Conservation (phyloP, 345 rosid species). For the Citrus australasica region DNA sequence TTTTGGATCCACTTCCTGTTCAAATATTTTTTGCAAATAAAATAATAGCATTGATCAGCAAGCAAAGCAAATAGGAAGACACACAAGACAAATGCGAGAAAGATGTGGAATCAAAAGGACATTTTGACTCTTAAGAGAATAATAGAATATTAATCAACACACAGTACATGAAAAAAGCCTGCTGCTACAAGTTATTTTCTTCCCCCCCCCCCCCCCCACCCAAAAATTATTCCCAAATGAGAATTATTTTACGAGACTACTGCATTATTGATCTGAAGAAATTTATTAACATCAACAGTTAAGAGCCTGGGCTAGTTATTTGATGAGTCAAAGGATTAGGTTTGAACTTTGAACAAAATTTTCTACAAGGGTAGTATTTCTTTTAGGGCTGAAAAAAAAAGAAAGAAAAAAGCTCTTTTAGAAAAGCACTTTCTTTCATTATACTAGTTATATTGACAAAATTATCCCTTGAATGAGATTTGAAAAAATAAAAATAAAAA, state of each 20-base stretch:
- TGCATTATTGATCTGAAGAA: conserved; percentile 5
- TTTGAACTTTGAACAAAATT: conserved; percentile 11
- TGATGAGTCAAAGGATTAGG: conserved; percentile 32
- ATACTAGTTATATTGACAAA: conserved; percentile 22
- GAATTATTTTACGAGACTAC: conserved; percentile 5
- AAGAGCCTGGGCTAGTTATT: background rate
- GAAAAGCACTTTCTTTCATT: background rate
- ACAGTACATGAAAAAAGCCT: conserved; percentile 31
- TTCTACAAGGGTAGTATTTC: background rate
- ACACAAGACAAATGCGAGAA: conserved; percentile 26
- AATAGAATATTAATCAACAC: conserved; percentile 30
- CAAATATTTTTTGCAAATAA: background rate
- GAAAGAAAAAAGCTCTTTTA: background rate
- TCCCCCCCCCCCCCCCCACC: background rate
- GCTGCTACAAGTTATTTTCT: conserved; percentile 13
- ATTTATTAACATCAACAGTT: conserved; percentile 22
- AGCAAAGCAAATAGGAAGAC: background rate
- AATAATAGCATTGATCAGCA: too few relatives aligned
- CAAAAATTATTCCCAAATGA: conserved; percentile 2
- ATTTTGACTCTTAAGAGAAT: conserved; percentile 37
- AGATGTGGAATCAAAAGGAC: conserved; percentile 32
- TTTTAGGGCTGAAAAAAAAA: background rate
- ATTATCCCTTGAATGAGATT: conserved; percentile 22
- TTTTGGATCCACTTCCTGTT: conserved; percentile 70
- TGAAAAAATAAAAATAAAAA: background rate